A percentile compares a stretch with the other conserved stretches of the same genome.
phyloP scores from a whole-genome alignment of 805 yeast genomes.

The Zygoascus biomembranicola region DNA sequence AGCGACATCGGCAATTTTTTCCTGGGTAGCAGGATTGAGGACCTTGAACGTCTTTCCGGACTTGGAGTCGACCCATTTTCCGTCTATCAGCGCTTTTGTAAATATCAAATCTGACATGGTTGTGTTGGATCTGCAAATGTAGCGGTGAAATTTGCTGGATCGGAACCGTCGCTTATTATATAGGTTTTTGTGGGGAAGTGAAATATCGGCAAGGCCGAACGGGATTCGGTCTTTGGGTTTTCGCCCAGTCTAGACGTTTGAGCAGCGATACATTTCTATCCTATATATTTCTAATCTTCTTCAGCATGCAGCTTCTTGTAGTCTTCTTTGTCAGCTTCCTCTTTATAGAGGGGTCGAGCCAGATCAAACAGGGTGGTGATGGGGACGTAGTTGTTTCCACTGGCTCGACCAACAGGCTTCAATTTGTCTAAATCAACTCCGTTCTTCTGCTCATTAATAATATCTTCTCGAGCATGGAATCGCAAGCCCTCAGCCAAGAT shows the following conservation, averaged over 20 bases:
- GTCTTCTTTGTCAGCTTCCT: neutral
- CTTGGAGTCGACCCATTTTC: constrained; percentile 1
- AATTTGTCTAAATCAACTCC: constrained; percentile 39
- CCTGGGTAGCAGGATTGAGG: constrained; percentile 65
- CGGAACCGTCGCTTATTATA: neutral
- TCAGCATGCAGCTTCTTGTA: neutral
- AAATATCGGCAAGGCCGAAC: neutral
- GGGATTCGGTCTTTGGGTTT: too few species aligned
- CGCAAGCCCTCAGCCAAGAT: constrained; percentile 46
- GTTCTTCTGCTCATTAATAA: constrained; percentile 34
- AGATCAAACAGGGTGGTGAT: neutral
- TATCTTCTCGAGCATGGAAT: constrained; percentile 51
- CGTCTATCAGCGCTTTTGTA: constrained; percentile 1
- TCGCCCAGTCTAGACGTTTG: too few species aligned
- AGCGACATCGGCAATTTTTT: constrained; percentile 40
- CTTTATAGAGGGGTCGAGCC: neutral
- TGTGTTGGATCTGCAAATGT: neutral
- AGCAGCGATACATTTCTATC: too few species aligned
- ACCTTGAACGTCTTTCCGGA: constrained; percentile 48
- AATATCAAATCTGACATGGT: neutral
- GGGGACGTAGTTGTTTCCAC: constrained; percentile 39
- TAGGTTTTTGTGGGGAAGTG: neutral
- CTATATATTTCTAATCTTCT: neutral
- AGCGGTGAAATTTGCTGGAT: neutral
- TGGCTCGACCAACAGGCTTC: constrained; percentile 49